Percentiles rank a stretch among this genome's conserved stretches.
Conservation (phyloP, 2,329 filamentous ascomycete species). For the Colletotrichum tanaceti region DNA sequence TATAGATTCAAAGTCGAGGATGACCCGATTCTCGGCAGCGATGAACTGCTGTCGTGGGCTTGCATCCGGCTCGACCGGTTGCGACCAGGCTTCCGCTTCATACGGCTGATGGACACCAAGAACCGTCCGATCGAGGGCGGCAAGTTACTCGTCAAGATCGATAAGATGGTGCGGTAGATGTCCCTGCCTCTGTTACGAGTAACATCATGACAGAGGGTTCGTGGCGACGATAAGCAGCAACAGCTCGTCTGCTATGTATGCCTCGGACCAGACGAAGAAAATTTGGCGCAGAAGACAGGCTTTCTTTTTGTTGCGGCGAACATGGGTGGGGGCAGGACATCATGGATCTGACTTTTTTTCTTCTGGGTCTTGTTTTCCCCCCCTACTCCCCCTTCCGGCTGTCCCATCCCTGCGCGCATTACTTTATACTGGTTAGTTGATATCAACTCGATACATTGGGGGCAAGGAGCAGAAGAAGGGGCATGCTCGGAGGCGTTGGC, state of each 20-base stretch:
- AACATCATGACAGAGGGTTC: neutral
- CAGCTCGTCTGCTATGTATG: neutral
- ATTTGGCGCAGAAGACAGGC: neutral
- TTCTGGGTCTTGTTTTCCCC: neutral
- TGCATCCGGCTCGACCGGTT: slow-evolving; percentile 71
- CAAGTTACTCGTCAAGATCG: slow-evolving; percentile 64
- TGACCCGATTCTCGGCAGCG: slow-evolving; percentile 54
- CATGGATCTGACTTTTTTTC: neutral
- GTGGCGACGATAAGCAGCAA: neutral
- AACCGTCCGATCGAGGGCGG: slow-evolving; percentile 58
- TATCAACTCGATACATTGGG: slow-evolving; percentile 24
- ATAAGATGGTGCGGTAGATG: slow-evolving; percentile 58
- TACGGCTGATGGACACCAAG: slow-evolving; percentile 60
- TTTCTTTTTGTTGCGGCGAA: slow-evolving; percentile 21
- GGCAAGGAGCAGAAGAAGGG: neutral
- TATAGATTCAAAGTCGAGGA: slow-evolving; percentile 67
- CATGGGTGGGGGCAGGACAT: neutral
- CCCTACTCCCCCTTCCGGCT: no score
- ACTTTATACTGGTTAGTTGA: neutral
- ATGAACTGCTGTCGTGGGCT: slow-evolving; percentile 63
- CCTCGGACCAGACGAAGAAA: neutral
- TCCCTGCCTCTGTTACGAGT: slow-evolving; percentile 10
- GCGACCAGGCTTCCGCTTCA: slow-evolving; percentile 65
- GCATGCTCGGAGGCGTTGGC: slow-evolving; percentile 22
- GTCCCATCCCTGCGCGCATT: neutral